Percentiles rank a stretch among this genome's conserved stretches.
These are phyloP conservation scores for Manihot esculenta DNA, from an alignment of 441 rosid species.

Conservation along the genomic window DNA sequence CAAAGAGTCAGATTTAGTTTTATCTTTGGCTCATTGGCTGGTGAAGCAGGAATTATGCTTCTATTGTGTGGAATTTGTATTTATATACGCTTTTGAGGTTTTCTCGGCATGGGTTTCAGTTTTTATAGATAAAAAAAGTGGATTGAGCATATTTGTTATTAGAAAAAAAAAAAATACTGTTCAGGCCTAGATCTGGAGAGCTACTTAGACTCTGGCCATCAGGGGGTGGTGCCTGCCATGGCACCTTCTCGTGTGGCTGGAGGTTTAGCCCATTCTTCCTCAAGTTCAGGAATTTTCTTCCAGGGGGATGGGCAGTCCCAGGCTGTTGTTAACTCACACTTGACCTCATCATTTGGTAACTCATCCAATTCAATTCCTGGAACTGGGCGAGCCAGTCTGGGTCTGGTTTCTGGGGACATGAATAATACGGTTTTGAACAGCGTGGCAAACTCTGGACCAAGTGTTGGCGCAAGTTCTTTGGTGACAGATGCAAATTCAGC, in stretches of 20 bases:
- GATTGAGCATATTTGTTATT: constrained; percentile 29
- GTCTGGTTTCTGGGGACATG: constrained; percentile 81
- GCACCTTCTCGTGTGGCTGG: constrained; percentile 82
- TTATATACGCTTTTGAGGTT: constrained; percentile 9
- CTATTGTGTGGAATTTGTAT: constrained; percentile 18
- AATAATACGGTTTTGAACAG: constrained; percentile 78
- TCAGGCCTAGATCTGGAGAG: constrained; percentile 73
- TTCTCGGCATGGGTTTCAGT: constrained; percentile 20
- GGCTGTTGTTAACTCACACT: constrained; percentile 78
- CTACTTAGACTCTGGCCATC: constrained; percentile 65
- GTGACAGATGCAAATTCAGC: constrained; percentile 98
- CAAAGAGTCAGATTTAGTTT: constrained; percentile 27
- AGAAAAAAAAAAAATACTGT: constrained; percentile 26
- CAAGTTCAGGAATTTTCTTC: constrained; percentile 92
- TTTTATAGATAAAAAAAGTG: constrained; percentile 22
- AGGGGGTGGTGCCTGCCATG: constrained; percentile 60
- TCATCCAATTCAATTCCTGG: constrained; percentile 75
- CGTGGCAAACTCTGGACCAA: constrained; percentile 87
- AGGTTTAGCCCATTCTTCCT: constrained; percentile 85
- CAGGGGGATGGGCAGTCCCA: constrained; percentile 97
- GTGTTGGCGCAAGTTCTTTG: constrained; percentile 93
- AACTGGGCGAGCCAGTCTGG: constrained; percentile 61
- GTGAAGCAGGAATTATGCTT: constrained; percentile 30
- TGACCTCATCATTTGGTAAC: constrained; percentile 80
- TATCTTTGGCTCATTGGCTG: constrained; percentile 29